A percentile compares a stretch with the other conserved stretches of the same genome.
Conservation (phyloP, 352 stramenopile genomes). For the Blastocystis sp. region DNA sequence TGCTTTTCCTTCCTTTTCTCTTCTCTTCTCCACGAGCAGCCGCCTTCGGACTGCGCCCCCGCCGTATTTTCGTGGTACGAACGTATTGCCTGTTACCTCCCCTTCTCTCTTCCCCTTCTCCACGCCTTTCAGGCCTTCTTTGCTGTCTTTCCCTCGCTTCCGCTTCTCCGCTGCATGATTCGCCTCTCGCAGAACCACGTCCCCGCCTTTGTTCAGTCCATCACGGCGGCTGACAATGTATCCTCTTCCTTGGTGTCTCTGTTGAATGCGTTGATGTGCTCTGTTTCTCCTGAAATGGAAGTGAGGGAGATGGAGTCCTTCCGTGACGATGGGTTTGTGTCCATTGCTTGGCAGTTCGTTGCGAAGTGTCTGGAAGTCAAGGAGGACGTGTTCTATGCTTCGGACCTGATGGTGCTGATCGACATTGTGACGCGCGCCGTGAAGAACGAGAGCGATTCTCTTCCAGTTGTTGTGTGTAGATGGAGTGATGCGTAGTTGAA, state of each 20-base stretch:
- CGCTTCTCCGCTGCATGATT: background rate
- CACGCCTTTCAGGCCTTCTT: background rate
- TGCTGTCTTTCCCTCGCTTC: background rate
- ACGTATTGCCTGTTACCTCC: background rate
- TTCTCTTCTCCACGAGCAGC: background rate
- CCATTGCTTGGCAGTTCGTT: constrained; percentile 29
- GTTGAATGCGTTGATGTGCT: background rate
- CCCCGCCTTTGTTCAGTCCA: constrained; percentile 18
- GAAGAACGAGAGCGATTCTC: constrained; percentile 3
- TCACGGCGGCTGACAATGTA: background rate
- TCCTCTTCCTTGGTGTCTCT: constrained; percentile 35
- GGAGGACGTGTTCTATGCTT: constrained; percentile 15
- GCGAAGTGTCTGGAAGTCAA: constrained; percentile 8
- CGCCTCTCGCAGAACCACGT: constrained; percentile 2
- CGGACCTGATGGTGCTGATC: constrained; percentile 48
- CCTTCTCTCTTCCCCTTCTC: background rate
- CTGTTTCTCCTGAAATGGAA: background rate
- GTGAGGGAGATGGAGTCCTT: background rate
- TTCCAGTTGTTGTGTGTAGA: background rate
- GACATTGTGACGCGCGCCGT: constrained; percentile 25
- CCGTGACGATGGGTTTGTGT: background rate
- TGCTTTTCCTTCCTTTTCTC: constrained; percentile 24
- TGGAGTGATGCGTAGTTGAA: background rate
- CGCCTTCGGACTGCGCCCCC: background rate
- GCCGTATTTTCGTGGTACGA: background rate